These are phyloP conservation scores for Dactylellina drechsleri DNA, from an alignment of 2,329 filamentous ascomycete genomes.

Conservation along the genomic window DNA sequence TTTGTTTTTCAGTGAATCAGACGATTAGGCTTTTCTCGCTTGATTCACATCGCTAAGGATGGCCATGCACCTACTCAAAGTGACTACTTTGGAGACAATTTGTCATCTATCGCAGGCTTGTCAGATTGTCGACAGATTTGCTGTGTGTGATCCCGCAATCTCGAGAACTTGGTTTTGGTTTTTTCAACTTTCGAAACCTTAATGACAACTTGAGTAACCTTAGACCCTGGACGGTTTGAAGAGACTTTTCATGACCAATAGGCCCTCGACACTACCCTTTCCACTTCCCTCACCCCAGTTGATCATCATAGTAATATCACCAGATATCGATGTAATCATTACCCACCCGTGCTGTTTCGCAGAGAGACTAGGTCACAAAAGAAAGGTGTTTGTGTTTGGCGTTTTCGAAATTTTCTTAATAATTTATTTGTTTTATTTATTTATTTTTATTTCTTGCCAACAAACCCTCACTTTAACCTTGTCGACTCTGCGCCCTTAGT, in stretches of 20 bases:
- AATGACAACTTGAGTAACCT: neutral
- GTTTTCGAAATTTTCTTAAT: constrained; percentile 18
- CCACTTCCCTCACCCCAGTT: constrained; percentile 28
- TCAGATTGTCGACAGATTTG: constrained; percentile 6
- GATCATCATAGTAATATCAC: constrained; percentile 20
- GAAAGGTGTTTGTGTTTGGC: constrained; percentile 54
- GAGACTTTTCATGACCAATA: constrained; percentile 13
- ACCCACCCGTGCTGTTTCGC: constrained; percentile 25
- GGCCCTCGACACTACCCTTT: constrained; percentile 34
- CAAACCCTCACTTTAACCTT: constrained; percentile 24
- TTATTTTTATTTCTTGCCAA: neutral
- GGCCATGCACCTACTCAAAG: constrained; percentile 37
- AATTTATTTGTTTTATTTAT: too few relatives aligned
- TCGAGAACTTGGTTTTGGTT: constrained; percentile 10
- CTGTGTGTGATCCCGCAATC: constrained; percentile 19
- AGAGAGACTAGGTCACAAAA: constrained; percentile 39
- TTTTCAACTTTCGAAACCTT: neutral
- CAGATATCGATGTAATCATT: constrained; percentile 40
- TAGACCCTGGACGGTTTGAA: constrained; percentile 13
- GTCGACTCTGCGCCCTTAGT: constrained; percentile 17
- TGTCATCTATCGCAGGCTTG: constrained; percentile 39
- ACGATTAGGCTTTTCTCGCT: constrained; percentile 45
- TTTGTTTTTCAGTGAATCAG: constrained; percentile 36
- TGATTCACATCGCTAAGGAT: constrained; percentile 48
- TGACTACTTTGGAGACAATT: constrained; percentile 39